These are phyloP conservation scores for Cercophora samala DNA, from an alignment of 495 filamentous ascomycete species.

Conservation along the genomic window DNA sequence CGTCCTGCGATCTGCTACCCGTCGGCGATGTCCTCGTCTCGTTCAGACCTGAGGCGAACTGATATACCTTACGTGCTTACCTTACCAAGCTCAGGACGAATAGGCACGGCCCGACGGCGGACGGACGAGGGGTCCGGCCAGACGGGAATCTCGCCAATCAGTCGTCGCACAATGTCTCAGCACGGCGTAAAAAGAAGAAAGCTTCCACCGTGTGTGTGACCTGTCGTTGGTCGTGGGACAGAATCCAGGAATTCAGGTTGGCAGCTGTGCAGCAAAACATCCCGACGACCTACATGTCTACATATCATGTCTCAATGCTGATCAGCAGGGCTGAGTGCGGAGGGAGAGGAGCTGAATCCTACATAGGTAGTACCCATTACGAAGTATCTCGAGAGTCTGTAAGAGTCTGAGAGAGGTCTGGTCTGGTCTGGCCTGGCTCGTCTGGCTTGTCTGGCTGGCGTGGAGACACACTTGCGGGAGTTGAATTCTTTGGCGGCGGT, in stretches of 20 bases:
- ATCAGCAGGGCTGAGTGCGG: neutral
- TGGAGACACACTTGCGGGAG: conserved; percentile 1
- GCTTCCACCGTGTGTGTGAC: neutral
- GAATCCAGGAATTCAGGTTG: neutral
- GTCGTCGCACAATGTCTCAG: conserved; percentile 3
- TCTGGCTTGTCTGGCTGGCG: neutral
- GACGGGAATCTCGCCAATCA: conserved; percentile 1
- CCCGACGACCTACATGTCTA: too few species aligned
- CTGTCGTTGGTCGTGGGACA: neutral
- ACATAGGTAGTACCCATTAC: neutral
- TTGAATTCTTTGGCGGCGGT: conserved; percentile 9
- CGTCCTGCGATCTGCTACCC: too few species aligned
- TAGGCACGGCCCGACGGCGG: conserved; percentile 10
- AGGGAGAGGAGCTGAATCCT: too few species aligned
- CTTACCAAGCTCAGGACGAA: neutral
- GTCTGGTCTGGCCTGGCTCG: too few species aligned
- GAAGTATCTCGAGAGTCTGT: neutral
- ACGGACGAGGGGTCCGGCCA: conserved; percentile 4
- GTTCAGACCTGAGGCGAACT: too few species aligned
- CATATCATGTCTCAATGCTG: neutral
- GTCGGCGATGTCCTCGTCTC: too few species aligned
- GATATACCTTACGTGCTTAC: too few species aligned
- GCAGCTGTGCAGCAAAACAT: neutral
- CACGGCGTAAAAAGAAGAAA: neutral
- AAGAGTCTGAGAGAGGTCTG: neutral